Base-by-base conservation (phyloP, 306 rosid genomes). In the Luffa acutangula region DNA sequence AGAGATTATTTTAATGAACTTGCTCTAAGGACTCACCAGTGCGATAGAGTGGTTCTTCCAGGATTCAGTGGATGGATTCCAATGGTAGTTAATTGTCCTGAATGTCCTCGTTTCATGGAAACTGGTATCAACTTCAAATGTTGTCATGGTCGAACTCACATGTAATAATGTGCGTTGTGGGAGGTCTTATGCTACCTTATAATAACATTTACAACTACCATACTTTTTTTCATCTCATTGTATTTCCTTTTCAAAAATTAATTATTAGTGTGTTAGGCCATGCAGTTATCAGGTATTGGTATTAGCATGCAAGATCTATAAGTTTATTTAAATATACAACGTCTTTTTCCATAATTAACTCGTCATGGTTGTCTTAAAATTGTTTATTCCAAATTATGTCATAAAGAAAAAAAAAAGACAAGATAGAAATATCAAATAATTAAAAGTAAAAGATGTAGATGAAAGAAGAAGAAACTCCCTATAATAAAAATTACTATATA, bases 71-170 rank as follows among this genome's bases (percentile, higher is more conserved):
- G 91, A 36, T 85, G 86, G 81, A 79, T 83, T 2, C 89, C 94
- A 0, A 84, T 81, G 33, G 46, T 34, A 0, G 85, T 90, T 62
- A 76, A 80, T 20, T 90, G 95, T 51, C 89, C 90, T 0, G 92
- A 90, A 10, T 90, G 94, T 60, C 81, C 79, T 3, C 84, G 87
- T 17, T 67, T 82, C 8, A 89, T 91, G 93, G 90, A 89, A 36
- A 80, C 89, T 7, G 88, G 72, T 64, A 75, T 89, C 80, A 89
- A 82, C 82, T 91, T 87, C 83, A 89, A 87, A 79, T 91, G 91
- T n/a, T 91, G 93, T 85, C 93, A 91, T 81, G 70, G 75, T 7
- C 87, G 62, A 39, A 62, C 33, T 49, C 12, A 79, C 2, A 10
- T 65, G 33, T 76, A 76, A 54, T 2, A 6, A 75, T 17, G 49